A percentile compares a stretch with the other conserved stretches of the same genome.
These are phyloP conservation scores for Crinitomyces ghanaensis DNA, from an alignment of 805 yeast genomes.

Conservation along the genomic window DNA sequence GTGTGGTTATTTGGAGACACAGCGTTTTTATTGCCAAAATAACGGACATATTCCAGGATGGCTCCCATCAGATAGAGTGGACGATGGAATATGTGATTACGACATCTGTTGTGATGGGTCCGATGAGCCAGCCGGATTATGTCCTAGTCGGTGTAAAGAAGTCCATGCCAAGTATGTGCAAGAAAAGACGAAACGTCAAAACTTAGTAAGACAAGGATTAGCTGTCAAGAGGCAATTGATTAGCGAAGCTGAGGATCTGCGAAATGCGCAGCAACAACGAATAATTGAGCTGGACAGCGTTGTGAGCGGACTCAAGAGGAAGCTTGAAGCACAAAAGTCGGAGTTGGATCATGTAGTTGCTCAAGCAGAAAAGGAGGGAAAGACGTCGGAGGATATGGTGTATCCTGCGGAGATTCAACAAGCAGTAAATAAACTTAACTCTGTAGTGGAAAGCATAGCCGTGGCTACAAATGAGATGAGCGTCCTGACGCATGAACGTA, in stretches of 20 bases:
- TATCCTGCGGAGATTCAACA: constrained; percentile 11
- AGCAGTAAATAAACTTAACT: constrained; percentile 5
- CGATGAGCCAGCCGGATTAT: constrained; percentile 54
- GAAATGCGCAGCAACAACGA: constrained; percentile 14
- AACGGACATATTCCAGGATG: constrained; percentile 52
- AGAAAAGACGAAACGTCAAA: constrained; percentile 13
- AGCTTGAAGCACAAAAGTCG: constrained; percentile 19
- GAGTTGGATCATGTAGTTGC: constrained; percentile 18
- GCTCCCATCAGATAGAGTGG: constrained; percentile 56
- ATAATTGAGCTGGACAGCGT: constrained; percentile 15
- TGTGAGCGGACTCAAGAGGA: constrained; percentile 13
- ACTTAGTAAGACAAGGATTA: constrained; percentile 28
- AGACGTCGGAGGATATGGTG: constrained; percentile 14
- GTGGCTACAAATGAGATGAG: background rate
- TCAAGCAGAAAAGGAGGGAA: constrained; percentile 5
- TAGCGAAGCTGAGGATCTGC: constrained; percentile 20
- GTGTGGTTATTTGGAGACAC: constrained; percentile 31
- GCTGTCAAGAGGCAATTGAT: constrained; percentile 25
- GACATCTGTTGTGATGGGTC: constrained; percentile 88
- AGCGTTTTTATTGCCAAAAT: constrained; percentile 62
- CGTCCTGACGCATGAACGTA: constrained; percentile 4
- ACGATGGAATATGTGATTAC: constrained; percentile 90
- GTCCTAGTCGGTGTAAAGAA: constrained; percentile 46
- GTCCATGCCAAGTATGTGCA: constrained; percentile 33
- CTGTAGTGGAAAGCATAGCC: background rate